Evolutionary conservation across 2,329 filamentous ascomycete species (phyloP), one percentile per base, ranked within the genome.

Genomic region (Xylaria hypoxylon): DNA sequence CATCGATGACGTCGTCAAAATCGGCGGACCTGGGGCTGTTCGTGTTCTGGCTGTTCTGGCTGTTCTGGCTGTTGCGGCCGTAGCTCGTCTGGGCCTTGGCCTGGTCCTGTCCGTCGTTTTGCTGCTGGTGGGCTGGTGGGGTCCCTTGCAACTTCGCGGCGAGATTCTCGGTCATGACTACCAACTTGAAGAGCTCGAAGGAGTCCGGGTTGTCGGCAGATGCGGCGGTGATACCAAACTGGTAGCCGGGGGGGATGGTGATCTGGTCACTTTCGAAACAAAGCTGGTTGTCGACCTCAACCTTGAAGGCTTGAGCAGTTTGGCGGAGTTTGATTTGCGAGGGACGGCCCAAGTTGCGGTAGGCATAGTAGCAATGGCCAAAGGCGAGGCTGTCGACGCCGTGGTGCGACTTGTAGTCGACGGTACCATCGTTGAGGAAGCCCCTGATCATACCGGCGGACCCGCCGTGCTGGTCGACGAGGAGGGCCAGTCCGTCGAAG

Each of bases 161-260:
- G 63, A 74, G 77, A 33, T 78, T 77, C 28, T 88, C 86, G 11
- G 86, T 89, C 75, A 90, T 88, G 58, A 96, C 87, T 40, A 92
- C 85, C 76, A 98, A 87, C 78, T 95, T 96, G 84, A 94, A 96
- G 71, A 97, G 80, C 80, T 99, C 96, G 75, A 97, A 97, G 5
- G 93, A 97, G 80, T 99, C 96, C 0, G 96, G 94, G 74, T 89
- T 94, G 72, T 98, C 95, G 33, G 93, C 92, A 2, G 93, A 95
- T 17, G 93, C 92, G 47, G 95, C 96, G 13, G 92, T 93, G 72
- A 99, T 82, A 73, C 96, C 96, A 71, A 97, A 92, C 77, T 87
- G 87, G 82, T 98, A 96, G 71, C 92, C 92, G 1, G 85, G 74
- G 2, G 95, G 96, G 26, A 99, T 86, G 68, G 83, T 84, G 74